Evolutionary conservation across 2,329 filamentous ascomycete species (phyloP).

Genomic region (Gyromitra esculenta): DNA sequence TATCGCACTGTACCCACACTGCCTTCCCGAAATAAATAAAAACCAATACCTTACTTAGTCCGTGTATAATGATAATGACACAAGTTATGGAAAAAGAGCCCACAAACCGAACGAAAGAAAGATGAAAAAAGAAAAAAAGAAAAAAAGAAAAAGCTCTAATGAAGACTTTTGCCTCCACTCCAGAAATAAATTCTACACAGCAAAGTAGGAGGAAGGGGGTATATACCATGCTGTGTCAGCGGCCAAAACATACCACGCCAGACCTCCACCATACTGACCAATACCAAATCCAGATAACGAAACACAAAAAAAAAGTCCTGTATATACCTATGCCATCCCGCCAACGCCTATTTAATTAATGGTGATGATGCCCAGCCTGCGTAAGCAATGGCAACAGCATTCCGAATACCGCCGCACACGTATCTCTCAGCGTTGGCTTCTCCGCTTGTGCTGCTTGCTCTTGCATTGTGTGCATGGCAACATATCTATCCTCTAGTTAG

Average conservation of each 20-base stretch:
- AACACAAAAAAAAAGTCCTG: not conserved
- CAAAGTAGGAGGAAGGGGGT: constrained; percentile 13
- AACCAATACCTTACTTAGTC: not conserved
- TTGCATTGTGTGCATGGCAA: constrained; percentile 98
- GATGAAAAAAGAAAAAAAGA: not conserved
- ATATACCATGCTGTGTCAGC: constrained; percentile 7
- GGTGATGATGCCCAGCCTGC: constrained; percentile 78
- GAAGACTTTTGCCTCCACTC: constrained; percentile 12
- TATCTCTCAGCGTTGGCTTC: constrained; percentile 69
- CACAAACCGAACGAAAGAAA: not conserved
- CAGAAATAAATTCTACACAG: constrained; percentile 7
- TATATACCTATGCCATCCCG: not conserved
- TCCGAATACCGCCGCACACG: constrained; percentile 74
- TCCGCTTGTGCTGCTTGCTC: constrained; percentile 63
- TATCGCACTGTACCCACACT: not conserved
- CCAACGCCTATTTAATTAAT: constrained; percentile 27
- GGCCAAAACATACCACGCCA: not conserved
- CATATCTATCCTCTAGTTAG: constrained; percentile 71
- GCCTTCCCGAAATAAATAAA: not conserved
- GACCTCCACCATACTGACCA: not conserved
- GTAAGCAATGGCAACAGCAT: constrained; percentile 82
- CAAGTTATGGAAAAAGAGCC: not conserved
- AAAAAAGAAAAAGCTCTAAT: constrained; percentile 7
- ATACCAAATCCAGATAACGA: constrained; percentile 12
- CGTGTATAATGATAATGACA: not conserved